Conservation (phyloP, 139 green algal genomes). For the Chlamydomonas schloesseri region DNA sequence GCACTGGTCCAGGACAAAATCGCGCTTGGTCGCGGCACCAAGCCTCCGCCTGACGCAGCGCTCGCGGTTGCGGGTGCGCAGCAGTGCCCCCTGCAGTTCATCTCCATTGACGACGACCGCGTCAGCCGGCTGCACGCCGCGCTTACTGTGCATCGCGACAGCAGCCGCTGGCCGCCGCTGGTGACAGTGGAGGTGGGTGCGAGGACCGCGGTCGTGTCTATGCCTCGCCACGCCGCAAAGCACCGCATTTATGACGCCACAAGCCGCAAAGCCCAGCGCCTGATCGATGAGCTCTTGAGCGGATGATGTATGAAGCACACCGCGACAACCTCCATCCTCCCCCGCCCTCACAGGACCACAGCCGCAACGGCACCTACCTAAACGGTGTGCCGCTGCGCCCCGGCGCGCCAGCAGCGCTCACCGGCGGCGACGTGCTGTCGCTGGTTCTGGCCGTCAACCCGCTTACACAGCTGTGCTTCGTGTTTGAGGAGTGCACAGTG, state of each 20-base stretch:
- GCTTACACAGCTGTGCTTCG: conserved; percentile 26
- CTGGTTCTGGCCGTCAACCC: conserved; percentile 77
- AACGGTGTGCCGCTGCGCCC: conserved; percentile 47
- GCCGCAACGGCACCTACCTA: conserved; percentile 77
- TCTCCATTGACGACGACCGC: conserved; percentile 72
- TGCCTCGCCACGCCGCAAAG: too few species aligned
- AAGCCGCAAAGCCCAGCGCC: too few species aligned
- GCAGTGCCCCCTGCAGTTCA: not conserved
- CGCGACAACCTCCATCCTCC: not conserved
- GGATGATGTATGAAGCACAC: too few species aligned
- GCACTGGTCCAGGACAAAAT: too few species aligned
- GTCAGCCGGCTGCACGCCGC: conserved; percentile 76
- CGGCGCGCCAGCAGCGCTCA: conserved; percentile 24
- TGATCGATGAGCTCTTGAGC: too few species aligned
- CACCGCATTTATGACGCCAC: too few species aligned
- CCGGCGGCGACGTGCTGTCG: conserved; percentile 65
- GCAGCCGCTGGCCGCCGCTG: not conserved
- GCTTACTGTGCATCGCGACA: conserved; percentile 42
- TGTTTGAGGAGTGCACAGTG: not conserved
- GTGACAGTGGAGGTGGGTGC: conserved; percentile 9
- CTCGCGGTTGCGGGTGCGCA: too few species aligned
- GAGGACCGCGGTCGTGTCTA: too few species aligned
- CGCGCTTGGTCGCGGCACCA: too few species aligned
- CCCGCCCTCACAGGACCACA: conserved; percentile 62
- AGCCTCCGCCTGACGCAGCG: too few species aligned